Base-by-base conservation (phyloP, 495 filamentous ascomycete species). In the Penicillium herquei region DNA sequence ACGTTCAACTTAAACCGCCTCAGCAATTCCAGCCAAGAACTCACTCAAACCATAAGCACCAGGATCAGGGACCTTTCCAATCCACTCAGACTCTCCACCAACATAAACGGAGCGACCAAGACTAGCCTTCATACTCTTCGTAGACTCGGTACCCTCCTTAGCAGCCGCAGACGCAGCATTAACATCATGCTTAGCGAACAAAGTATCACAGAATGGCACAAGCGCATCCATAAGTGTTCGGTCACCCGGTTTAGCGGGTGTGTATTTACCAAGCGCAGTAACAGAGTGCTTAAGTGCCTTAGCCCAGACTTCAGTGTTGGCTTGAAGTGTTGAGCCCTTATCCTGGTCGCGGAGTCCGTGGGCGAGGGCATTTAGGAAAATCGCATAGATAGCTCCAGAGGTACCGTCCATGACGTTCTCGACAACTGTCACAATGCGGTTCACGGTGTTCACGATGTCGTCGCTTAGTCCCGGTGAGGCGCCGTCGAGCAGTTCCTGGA, bases 391-490 rank as follows among this genome's bases (percentile, higher is more conserved):
- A 6, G 95, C 94, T 3, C 94, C 94, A 0, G 91, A 96, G 10
- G 94, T 98, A 46, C 94, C 94, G 66, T 96, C 94, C 94, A 98
- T 98, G 40, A 77, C 84, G 39, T 72, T 85, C 67, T 98, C 94
- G n/a, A 98, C 84, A 5, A 92, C 82, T 7, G 80, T 81, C n/a
- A 88, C 87, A 51, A 98, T 89, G 56, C 80, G 82, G 50, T 85
- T 79, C 13, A 98, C 74, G 26, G 91, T 86, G 32, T 84, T 65
- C 7, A 91, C 84, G 7, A 81, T 79, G 61, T 98, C 94, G 16
- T 84, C 81, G 0, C 78, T 80, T 1, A 86, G 67, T 18, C 81
- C 73, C 3, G 75, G 75, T 0, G 59, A 62, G n/a, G 66, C 14
- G 47, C 75, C 69, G 6, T 82, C 70, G 31, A 96, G 69, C 61